Evolutionary conservation across 306 rosid genomes (phyloP).

Genomic region (Dalbergia cultrata): DNA sequence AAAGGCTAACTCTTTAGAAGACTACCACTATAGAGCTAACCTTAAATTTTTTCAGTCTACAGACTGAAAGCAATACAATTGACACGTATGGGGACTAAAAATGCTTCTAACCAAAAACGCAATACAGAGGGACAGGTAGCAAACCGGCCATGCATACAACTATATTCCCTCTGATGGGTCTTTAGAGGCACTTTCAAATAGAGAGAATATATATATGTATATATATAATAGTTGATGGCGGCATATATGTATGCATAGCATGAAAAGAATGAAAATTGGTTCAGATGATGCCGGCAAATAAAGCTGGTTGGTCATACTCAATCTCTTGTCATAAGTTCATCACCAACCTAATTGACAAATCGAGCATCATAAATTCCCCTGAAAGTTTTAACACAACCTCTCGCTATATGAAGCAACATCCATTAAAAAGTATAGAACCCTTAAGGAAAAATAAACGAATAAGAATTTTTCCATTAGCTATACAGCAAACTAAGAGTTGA

Average conservation of each 20-base stretch:
- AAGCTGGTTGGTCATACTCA: constrained; percentile 31
- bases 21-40: too few relatives aligned
- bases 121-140: neutral
- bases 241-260: neutral
- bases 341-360: constrained; percentile 21
- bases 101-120: neutral
- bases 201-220: neutral
- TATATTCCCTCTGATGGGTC: neutral
- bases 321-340: constrained; percentile 27
- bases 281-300: constrained; percentile 12
- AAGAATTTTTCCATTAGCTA: constrained; percentile 61
- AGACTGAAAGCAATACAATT: too few relatives aligned
- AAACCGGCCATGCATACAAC: neutral
- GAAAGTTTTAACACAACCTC: constrained; percentile 42
- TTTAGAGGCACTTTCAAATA: neutral
- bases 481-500: constrained; percentile 59
- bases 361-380: constrained; percentile 31
- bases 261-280: neutral
- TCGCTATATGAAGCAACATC: constrained; percentile 52
- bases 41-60: too few relatives aligned
- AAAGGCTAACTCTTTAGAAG: too few relatives aligned
- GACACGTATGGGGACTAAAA: too few relatives aligned
- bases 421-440: constrained; percentile 41
- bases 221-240: neutral
- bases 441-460: constrained; percentile 57